Percentiles rank a stretch among this genome's conserved stretches.
phyloP scores from a whole-genome alignment of 2,329 filamentous ascomycete species.

The Fonsecaea pugnacius region DNA sequence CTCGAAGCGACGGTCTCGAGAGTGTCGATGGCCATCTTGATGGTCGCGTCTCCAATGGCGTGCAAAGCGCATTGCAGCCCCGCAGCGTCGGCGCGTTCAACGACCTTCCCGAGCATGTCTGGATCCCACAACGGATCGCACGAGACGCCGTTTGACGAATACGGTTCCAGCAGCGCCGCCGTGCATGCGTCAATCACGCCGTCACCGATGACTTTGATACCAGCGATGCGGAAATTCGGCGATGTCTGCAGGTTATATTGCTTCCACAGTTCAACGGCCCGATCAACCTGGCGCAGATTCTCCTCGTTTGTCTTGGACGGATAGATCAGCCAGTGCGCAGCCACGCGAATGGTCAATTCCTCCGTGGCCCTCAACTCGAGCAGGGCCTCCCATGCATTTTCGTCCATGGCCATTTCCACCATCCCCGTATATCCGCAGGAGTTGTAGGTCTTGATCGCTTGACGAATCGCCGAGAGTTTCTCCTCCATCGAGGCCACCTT shows the following conservation, averaged over 20 bases:
- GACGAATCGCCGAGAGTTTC: slow-evolving; percentile 47
- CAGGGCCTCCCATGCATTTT: slow-evolving; percentile 53
- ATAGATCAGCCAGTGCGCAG: slow-evolving; percentile 55
- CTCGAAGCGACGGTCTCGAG: slow-evolving; percentile 48
- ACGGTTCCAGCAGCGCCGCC: slow-evolving; percentile 54
- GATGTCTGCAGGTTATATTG: slow-evolving; percentile 48
- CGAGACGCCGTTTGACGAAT: slow-evolving; percentile 47
- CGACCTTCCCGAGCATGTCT: slow-evolving; percentile 49
- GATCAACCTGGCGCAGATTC: slow-evolving; percentile 51
- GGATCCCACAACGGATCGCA: slow-evolving; percentile 54
- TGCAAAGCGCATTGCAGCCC: slow-evolving; percentile 57
- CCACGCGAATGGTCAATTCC: slow-evolving; percentile 50
- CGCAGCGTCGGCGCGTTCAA: slow-evolving; percentile 50
- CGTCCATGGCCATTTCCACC: slow-evolving; percentile 60
- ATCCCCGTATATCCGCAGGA: slow-evolving; percentile 54
- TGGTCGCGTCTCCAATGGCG: slow-evolving; percentile 56
- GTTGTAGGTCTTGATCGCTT: slow-evolving; percentile 51
- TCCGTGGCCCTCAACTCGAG: slow-evolving; percentile 45
- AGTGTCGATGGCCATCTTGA: slow-evolving; percentile 53
- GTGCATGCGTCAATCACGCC: slow-evolving; percentile 59
- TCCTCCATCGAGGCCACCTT: slow-evolving; percentile 50
- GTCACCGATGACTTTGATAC: slow-evolving; percentile 58
- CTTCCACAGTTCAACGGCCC: slow-evolving; percentile 49
- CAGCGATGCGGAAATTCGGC: slow-evolving; percentile 51
- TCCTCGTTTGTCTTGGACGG: slow-evolving; percentile 47